These are phyloP conservation scores for Huiozyma sinensis DNA, from an alignment of 805 yeast species.

Conservation along the genomic window DNA sequence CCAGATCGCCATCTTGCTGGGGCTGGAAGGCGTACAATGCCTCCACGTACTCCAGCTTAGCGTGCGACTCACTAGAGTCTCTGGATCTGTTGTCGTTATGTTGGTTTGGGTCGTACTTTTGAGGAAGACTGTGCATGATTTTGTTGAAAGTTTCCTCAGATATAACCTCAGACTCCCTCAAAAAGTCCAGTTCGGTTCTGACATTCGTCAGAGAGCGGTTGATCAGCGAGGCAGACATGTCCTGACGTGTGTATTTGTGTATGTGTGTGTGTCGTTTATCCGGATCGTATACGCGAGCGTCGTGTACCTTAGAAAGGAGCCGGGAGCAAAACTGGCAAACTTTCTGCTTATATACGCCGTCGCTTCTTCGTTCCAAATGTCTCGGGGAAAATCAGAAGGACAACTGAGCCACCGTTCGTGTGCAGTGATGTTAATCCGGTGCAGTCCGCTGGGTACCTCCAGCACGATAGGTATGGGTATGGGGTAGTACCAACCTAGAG, in stretches of 20 bases:
- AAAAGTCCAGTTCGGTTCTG: slow-evolving; percentile 70
- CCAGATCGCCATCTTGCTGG: slow-evolving; percentile 67
- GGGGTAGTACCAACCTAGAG: slow-evolving; percentile 5
- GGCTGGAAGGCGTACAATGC: slow-evolving; percentile 70
- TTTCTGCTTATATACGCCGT: background rate
- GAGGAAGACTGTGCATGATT: slow-evolving; percentile 44
- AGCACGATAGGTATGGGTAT: no score
- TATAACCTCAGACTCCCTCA: slow-evolving; percentile 65
- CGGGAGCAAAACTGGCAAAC: background rate
- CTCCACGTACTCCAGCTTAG: slow-evolving; percentile 36
- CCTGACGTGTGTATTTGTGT: background rate
- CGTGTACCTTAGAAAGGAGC: background rate
- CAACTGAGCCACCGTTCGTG: no score
- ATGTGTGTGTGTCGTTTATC: no score
- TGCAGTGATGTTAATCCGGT: no score
- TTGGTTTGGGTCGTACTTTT: slow-evolving; percentile 34
- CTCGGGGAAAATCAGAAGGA: no score
- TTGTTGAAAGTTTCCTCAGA: slow-evolving; percentile 43
- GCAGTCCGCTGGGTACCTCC: no score
- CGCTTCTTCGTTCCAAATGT: no score
- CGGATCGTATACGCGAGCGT: no score
- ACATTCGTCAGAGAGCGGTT: slow-evolving; percentile 72
- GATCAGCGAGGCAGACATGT: slow-evolving; percentile 46
- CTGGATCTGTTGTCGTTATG: slow-evolving; percentile 3
- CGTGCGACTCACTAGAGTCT: slow-evolving; percentile 3